Evolutionary conservation across 192 early-diverging fungal species (phyloP), one percentile per base, ranked within the genome.

Genomic region (Umbelopsis ramanniana): DNA sequence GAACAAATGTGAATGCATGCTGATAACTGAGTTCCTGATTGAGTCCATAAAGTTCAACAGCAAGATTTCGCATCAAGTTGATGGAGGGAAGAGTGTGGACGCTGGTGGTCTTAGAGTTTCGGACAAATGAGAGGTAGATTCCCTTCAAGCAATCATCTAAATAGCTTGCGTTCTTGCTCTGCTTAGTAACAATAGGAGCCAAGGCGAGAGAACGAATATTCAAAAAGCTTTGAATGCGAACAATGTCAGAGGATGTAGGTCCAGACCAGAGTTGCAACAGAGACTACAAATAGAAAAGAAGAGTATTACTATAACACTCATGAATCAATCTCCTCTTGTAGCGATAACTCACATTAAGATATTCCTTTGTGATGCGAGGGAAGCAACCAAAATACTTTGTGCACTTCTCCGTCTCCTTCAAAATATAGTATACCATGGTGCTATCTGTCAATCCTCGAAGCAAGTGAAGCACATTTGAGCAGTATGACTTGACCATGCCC

Each of bases 11-110:
- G 77, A 98, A 99, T 35, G 88, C 96, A 68, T 93, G 93, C 77
- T 97, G 95, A 84, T 99, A 99, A 40, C 92, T 92, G 55, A 91
- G 78, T 7, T 87, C 83, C 5, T 88, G 82, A 74, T 97, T 86
- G 38, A 93, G 66, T 8, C 95, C 95, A 72, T 89, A 91, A 15
- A 98, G 86, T 69, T 98, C 94, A 33, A 94, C 93, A 63, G 93
- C 92, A 79, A 92, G 96, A 84, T 94, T 95, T 71, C 88, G 84
- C 95, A 98, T 97, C 74, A 98, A 90, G 76, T 92, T 89, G 81
- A 98, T 92, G 43, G 86, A 82, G 7, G 92, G 88, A 77, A 96
- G 85, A 9, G 94, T 95, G 74, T 93, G 89, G 19, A 91, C 66
- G 43, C 86, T 94, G 15, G 94, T 96, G 71, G 84, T 89, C 69